These are phyloP conservation scores for Beauveria asiatica DNA, from an alignment of 2,329 filamentous ascomycete species.

Conservation along the genomic window DNA sequence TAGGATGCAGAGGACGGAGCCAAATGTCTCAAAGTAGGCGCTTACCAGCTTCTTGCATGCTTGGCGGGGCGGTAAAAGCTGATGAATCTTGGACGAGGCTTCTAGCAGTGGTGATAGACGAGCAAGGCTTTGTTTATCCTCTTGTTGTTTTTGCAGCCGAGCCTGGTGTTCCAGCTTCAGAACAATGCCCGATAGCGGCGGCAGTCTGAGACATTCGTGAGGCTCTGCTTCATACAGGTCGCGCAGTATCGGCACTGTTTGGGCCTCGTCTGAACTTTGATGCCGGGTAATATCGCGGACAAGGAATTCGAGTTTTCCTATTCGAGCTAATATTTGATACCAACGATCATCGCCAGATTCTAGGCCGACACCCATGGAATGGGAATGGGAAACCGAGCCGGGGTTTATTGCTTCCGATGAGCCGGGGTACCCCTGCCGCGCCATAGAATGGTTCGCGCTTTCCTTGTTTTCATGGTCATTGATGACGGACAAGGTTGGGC, in stretches of 20 bases:
- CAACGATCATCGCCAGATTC: background rate
- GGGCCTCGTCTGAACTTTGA: background rate
- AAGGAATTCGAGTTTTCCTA: background rate
- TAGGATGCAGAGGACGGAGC: constrained; percentile 43
- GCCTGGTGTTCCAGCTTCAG: background rate
- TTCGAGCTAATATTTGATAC: background rate
- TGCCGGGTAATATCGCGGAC: background rate
- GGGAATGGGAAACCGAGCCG: background rate
- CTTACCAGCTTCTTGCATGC: constrained; percentile 34
- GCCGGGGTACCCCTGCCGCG: background rate
- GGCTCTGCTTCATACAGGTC: background rate
- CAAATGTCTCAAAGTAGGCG: constrained; percentile 40
- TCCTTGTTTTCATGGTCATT: too few relatives aligned
- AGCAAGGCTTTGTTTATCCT: background rate
- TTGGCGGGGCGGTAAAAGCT: constrained; percentile 17
- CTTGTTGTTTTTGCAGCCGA: background rate
- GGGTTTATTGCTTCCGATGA: background rate
- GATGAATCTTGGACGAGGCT: background rate
- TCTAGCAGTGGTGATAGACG: background rate
- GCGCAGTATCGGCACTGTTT: background rate
- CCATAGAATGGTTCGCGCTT: background rate
- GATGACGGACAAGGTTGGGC: background rate
- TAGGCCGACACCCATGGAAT: background rate
- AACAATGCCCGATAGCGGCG: background rate
- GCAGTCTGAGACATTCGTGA: background rate